Evolutionary conservation across 139 green algal genomes (phyloP).

Genomic region (Trebouxia sp.): DNA sequence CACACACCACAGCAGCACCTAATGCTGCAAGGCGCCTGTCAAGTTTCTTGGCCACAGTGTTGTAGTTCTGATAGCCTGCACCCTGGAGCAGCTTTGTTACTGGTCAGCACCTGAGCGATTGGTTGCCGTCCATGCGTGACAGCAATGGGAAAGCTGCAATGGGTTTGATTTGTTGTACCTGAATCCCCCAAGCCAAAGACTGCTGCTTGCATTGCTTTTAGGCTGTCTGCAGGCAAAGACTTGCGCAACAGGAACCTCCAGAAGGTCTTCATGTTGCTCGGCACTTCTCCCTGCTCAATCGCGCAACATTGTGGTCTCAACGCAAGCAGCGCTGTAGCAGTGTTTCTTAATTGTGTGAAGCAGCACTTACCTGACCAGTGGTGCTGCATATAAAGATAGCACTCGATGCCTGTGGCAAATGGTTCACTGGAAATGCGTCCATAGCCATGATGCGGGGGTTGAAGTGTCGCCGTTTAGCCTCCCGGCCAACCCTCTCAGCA

Average conservation of each 20-base stretch:
- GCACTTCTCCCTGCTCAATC: slow-evolving; percentile 78
- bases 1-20: slow-evolving; percentile 64
- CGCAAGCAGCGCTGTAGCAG: no score
- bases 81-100: not conserved
- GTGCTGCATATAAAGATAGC: slow-evolving; percentile 84
- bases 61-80: slow-evolving; percentile 89
- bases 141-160: not conserved
- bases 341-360: not conserved
- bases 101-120: not conserved
- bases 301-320: no score
- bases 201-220: slow-evolving; percentile 59
- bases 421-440: slow-evolving; percentile 67
- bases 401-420: slow-evolving; percentile 59
- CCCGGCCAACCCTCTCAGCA: slow-evolving; percentile 81
- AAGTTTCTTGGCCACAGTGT: slow-evolving; percentile 92
- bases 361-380: slow-evolving; percentile 70
- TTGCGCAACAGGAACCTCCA: slow-evolving; percentile 92
- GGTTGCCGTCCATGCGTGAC: not conserved
- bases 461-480: slow-evolving; percentile 62
- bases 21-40: slow-evolving; percentile 79
- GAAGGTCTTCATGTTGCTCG: slow-evolving; percentile 85
- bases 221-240: slow-evolving; percentile 66
- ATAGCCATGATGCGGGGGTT: slow-evolving; percentile 60
- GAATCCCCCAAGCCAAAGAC: slow-evolving; percentile 97
- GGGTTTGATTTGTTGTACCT: slow-evolving; percentile 16